Evolutionary conservation across 495 filamentous ascomycete genomes (phyloP).

Genomic region (Talaromyces liani): DNA sequence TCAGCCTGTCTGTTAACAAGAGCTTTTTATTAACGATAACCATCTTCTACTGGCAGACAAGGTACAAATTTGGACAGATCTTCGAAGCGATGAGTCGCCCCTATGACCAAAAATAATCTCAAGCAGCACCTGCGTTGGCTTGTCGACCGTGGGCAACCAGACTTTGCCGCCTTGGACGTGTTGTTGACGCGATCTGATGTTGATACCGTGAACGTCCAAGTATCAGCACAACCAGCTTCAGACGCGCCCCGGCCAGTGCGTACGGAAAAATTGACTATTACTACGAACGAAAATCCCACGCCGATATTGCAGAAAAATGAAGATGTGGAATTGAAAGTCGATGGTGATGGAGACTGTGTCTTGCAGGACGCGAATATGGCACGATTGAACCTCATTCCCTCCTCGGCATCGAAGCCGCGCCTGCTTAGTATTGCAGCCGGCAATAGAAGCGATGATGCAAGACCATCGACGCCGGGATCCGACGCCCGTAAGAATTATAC

Average conservation of each 20-base stretch:
- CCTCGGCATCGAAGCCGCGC: conserved; percentile 43
- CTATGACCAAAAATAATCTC: conserved; percentile 49
- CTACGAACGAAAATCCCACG: background rate
- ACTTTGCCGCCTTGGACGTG: conserved; percentile 3
- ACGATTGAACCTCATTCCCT: conserved; percentile 43
- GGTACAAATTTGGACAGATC: background rate
- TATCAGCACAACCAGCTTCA: background rate
- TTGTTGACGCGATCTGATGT: conserved; percentile 8
- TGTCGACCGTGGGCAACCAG: conserved; percentile 26
- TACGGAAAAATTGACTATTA: background rate
- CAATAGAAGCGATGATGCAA: conserved; percentile 12
- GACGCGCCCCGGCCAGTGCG: background rate
- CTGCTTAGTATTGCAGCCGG: conserved; percentile 28
- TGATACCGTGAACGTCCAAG: background rate
- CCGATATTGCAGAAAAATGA: background rate
- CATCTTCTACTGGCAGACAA: background rate
- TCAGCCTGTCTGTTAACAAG: background rate
- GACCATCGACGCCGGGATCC: conserved; percentile 14
- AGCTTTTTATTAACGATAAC: background rate
- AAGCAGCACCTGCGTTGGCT: conserved; percentile 44
- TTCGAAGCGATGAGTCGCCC: conserved; percentile 17
- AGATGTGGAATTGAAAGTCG: conserved; percentile 1
- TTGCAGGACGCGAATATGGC: conserved; percentile 43
- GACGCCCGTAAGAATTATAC: background rate
- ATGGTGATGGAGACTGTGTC: background rate